phyloP scores from a whole-genome alignment of 331 rosid genomes.

The Rhamnella rubrinervis region DNA sequence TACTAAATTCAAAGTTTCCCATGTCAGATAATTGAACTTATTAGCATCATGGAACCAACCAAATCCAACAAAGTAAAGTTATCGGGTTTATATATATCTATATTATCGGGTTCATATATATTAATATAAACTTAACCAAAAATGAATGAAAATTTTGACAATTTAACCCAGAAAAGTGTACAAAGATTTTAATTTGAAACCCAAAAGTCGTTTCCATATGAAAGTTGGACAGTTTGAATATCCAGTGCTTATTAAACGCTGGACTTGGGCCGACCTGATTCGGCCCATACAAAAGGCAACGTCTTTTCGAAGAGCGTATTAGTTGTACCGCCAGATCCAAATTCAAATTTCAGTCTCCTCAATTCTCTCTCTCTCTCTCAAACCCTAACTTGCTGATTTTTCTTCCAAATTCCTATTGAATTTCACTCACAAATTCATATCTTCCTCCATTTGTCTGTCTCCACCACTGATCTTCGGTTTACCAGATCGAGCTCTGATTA shows the following conservation, averaged over 20 bases:
- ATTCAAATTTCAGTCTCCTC: slow-evolving; percentile 51
- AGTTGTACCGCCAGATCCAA: slow-evolving; percentile 39
- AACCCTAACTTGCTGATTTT: slow-evolving; percentile 42
- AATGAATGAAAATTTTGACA: too few species aligned
- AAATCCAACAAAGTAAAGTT: too few species aligned
- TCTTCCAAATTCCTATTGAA: neutral
- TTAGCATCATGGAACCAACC: too few species aligned
- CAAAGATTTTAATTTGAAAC: too few species aligned
- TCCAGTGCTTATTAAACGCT: neutral
- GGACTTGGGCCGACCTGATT: neutral
- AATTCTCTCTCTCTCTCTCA: slow-evolving; percentile 3
- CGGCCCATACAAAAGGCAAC: slow-evolving; percentile 25
- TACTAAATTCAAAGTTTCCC: too few species aligned
- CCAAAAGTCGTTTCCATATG: neutral
- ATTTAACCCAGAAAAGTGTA: too few species aligned
- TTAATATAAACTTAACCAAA: too few species aligned
- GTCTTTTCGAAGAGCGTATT: slow-evolving; percentile 30
- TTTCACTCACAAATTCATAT: neutral
- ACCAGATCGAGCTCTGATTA: slow-evolving; percentile 2
- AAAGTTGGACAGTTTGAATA: neutral
- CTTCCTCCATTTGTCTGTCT: neutral
- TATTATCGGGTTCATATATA: too few species aligned
- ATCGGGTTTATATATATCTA: too few species aligned
- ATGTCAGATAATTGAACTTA: too few species aligned
- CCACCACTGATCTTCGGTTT: slow-evolving; percentile 1